Conservation (phyloP, 306 rosid genomes). For the Lathyrus aphaca region DNA sequence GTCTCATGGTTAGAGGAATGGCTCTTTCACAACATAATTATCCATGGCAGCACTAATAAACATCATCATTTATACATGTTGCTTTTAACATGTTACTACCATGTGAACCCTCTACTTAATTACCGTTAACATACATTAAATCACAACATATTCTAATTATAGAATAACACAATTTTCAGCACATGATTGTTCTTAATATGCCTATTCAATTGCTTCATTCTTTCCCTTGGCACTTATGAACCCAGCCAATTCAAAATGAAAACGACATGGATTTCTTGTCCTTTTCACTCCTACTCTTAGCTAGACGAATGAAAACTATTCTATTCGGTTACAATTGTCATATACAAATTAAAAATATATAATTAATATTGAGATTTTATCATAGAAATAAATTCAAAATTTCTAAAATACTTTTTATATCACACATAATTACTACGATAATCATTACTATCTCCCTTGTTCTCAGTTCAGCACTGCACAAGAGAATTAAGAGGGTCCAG, state of each 20-base stretch:
- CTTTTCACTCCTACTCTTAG: conserved; percentile 3
- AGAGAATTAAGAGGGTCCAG: neutral
- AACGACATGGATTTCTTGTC: conserved; percentile 8
- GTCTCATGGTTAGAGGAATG: conserved; percentile 54
- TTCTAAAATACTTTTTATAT: too few species aligned
- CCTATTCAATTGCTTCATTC: neutral
- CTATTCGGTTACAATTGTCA: neutral
- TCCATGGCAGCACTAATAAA: conserved; percentile 16
- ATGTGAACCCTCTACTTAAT: conserved; percentile 33
- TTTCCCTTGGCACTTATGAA: neutral
- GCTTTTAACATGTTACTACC: conserved; percentile 46
- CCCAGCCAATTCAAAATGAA: neutral
- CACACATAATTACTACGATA: too few species aligned
- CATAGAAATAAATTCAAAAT: too few species aligned
- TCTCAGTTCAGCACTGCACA: neutral
- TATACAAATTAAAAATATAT: neutral
- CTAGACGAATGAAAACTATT: neutral
- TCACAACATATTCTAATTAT: too few species aligned
- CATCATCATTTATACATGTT: conserved; percentile 37
- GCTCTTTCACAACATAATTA: conserved; percentile 47
- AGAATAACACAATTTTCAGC: neutral
- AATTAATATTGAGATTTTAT: neutral
- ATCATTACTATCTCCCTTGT: neutral
- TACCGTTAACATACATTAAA: too few species aligned
- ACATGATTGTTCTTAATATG: neutral